Percentiles rank a stretch among this genome's conserved stretches.
These are phyloP conservation scores for Phytophthora niederhauseri DNA, from an alignment of 352 stramenopile genomes.

Conservation along the genomic window DNA sequence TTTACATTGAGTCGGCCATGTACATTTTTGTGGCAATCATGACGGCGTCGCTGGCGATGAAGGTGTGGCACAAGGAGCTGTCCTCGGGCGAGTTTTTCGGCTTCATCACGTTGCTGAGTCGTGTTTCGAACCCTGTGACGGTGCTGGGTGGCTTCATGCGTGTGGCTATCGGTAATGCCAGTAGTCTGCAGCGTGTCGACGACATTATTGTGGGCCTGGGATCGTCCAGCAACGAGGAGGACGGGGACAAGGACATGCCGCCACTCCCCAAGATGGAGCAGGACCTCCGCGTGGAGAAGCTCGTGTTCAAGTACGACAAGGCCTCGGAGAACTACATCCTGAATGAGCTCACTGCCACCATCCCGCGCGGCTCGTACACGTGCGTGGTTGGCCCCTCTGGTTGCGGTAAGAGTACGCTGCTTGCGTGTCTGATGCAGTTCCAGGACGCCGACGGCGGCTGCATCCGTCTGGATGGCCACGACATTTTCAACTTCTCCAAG, in stretches of 20 bases:
- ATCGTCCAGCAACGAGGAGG: constrained; percentile 36
- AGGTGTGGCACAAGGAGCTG: constrained; percentile 79
- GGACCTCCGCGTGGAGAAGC: constrained; percentile 77
- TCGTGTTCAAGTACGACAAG: constrained; percentile 91
- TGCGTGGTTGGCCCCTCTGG: constrained; percentile 87
- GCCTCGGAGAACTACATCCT: constrained; percentile 82
- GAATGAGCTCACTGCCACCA: constrained; percentile 68
- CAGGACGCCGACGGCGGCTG: constrained; percentile 80
- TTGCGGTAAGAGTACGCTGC: constrained; percentile 88
- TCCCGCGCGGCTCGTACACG: constrained; percentile 84
- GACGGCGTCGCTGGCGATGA: constrained; percentile 84
- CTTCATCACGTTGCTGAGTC: constrained; percentile 78
- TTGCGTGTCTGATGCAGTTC: constrained; percentile 91
- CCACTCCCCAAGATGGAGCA: constrained; percentile 84
- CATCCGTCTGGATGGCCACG: constrained; percentile 81
- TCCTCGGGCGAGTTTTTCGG: constrained; percentile 84
- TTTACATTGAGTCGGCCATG: constrained; percentile 92
- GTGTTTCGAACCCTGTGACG: constrained; percentile 85
- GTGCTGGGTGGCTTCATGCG: constrained; percentile 90
- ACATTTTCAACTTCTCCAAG: constrained; percentile 90
- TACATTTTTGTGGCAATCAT: constrained; percentile 92
- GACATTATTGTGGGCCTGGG: constrained; percentile 82
- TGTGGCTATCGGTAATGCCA: constrained; percentile 88
- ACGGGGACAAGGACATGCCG: constrained; percentile 71
- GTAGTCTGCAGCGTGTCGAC: constrained; percentile 86